These are phyloP conservation scores for Sordariomycetes sp. DNA, from an alignment of 2,329 filamentous ascomycete species.

Conservation along the genomic window DNA sequence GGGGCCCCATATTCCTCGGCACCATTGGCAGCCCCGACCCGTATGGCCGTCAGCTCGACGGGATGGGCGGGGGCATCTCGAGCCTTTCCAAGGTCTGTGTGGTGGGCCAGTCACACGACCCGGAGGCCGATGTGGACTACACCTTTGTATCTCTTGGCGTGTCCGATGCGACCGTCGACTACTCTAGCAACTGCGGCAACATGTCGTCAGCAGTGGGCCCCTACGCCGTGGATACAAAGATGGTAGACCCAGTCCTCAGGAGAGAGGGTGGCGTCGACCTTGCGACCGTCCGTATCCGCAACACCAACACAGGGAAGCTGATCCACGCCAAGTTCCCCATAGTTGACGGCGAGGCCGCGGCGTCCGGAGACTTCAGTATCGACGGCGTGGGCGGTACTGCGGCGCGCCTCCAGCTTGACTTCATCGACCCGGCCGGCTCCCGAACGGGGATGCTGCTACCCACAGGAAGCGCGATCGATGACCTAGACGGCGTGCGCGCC, in stretches of 20 bases:
- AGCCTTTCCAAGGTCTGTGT: slow-evolving; percentile 61
- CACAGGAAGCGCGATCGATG: slow-evolving; percentile 41
- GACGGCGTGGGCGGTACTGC: slow-evolving; percentile 49
- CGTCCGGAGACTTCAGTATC: slow-evolving; percentile 42
- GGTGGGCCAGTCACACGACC: slow-evolving; percentile 32
- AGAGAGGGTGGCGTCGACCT: slow-evolving; percentile 10
- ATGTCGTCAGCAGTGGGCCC: slow-evolving; percentile 57
- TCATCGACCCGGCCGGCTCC: slow-evolving; percentile 47
- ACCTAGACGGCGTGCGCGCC: slow-evolving; percentile 30
- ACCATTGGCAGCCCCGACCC: slow-evolving; percentile 54
- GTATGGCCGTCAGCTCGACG: slow-evolving; percentile 57
- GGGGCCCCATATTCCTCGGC: slow-evolving; percentile 37
- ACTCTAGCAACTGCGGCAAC: slow-evolving; percentile 64
- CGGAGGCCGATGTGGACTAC: slow-evolving; percentile 49
- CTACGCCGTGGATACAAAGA: slow-evolving; percentile 41
- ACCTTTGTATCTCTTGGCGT: slow-evolving; percentile 61
- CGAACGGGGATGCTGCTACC: slow-evolving; percentile 49
- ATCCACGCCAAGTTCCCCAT: slow-evolving; percentile 45
- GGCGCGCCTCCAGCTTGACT: slow-evolving; percentile 44
- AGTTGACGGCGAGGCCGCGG: slow-evolving; percentile 28
- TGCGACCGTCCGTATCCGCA: slow-evolving; percentile 45
- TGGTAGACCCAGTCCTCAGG: slow-evolving; percentile 18
- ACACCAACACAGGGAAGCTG: slow-evolving; percentile 59
- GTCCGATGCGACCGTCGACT: slow-evolving; percentile 44
- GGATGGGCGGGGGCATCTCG: slow-evolving; percentile 56